These are phyloP conservation scores for Asterophora lycoperdoides DNA, from an alignment of 768 basidiomycete genomes.

Conservation along the genomic window DNA sequence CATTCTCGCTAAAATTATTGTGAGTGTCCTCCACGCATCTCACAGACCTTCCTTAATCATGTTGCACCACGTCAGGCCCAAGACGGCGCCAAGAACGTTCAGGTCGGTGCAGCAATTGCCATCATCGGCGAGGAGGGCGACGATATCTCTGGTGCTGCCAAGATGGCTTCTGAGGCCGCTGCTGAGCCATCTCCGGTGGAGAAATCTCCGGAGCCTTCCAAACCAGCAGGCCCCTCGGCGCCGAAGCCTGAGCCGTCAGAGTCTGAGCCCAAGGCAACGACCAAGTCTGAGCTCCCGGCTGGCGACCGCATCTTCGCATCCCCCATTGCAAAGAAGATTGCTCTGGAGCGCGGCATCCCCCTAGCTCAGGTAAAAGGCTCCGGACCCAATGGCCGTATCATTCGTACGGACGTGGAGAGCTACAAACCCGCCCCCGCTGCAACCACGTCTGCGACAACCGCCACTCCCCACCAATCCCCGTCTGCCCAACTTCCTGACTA, in stretches of 20 bases:
- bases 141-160: conserved; percentile 79
- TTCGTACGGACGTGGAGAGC: conserved; percentile 92
- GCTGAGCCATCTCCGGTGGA: conserved; percentile 37
- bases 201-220: conserved; percentile 23
- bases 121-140: conserved; percentile 94
- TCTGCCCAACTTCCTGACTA: conserved; percentile 67
- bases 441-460: conserved; percentile 36
- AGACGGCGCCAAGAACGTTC: conserved; percentile 84
- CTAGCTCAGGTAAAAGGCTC: conserved; percentile 86
- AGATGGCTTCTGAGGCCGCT: conserved; percentile 61
- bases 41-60: not conserved
- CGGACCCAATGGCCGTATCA: conserved; percentile 91
- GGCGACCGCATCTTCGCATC: conserved; percentile 91
- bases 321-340: conserved; percentile 96
- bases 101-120: conserved; percentile 87
- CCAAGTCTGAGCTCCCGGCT: conserved; percentile 52
- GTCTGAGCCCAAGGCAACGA: conserved; percentile 31
- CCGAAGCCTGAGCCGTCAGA: conserved; percentile 30
- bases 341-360: conserved; percentile 90
- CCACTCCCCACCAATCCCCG: conserved; percentile 44
- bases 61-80: conserved; percentile 44
- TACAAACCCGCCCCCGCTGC: conserved; percentile 60
- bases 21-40: conserved; percentile 34
- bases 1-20: conserved; percentile 93
- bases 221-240: conserved; percentile 13